phyloP scores from a whole-genome alignment of 2,329 filamentous ascomycete genomes.

The Diaporthe sp. region DNA sequence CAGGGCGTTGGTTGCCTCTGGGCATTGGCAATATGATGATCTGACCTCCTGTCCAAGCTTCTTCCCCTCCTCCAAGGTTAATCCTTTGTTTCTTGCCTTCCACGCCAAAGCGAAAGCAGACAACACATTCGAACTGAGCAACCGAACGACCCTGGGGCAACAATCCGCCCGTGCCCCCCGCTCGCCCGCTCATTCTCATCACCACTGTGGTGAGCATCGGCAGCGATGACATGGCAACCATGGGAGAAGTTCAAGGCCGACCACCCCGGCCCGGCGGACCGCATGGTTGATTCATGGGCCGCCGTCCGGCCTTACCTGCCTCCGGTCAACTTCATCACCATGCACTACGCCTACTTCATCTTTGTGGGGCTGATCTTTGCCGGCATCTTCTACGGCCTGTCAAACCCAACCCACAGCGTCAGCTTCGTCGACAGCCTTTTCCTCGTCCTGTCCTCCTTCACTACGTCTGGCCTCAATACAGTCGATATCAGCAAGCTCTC shows the following conservation, averaged over 20 bases:
- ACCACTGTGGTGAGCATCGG: background rate
- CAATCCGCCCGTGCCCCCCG: background rate
- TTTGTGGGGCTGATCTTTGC: conserved; percentile 67
- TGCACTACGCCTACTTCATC: conserved; percentile 78
- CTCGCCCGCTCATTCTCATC: background rate
- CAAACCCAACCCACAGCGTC: conserved; percentile 64
- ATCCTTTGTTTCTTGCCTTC: background rate
- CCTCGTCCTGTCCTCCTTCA: conserved; percentile 75
- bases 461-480: conserved; percentile 74
- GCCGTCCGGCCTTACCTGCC: conserved; percentile 49
- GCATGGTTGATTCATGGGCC: conserved; percentile 26
- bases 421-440: conserved; percentile 76
- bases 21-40: conserved; percentile 20
- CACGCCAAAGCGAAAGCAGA: background rate
- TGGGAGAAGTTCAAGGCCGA: conserved; percentile 24
- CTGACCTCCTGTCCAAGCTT: conserved; percentile 9
- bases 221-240: conserved; percentile 26
- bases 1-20: conserved; percentile 6
- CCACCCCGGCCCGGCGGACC: conserved; percentile 11
- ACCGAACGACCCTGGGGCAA: background rate
- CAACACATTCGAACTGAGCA: background rate
- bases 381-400: conserved; percentile 71
- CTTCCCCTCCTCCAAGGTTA: background rate
- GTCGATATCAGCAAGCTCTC: conserved; percentile 73
- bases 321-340: conserved; percentile 71